Percentiles rank a stretch among this genome's conserved stretches.
Conservation (phyloP, 2,329 filamentous ascomycete genomes). For the Clonostachys sp. region DNA sequence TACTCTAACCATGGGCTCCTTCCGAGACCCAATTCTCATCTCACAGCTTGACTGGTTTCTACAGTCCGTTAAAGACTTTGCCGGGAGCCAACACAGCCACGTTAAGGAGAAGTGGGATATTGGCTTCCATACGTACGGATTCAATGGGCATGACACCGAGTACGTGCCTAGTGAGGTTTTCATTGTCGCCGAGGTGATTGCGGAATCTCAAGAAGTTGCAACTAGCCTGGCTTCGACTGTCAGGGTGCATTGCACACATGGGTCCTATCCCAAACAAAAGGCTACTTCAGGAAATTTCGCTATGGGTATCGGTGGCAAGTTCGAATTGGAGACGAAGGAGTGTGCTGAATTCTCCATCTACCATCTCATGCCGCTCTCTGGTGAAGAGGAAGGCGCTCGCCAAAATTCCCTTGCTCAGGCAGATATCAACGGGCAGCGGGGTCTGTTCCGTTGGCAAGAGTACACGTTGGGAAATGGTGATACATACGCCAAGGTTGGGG, state of each 20-base stretch:
- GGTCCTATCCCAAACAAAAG: slow-evolving; percentile 41
- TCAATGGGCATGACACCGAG: too few relatives aligned
- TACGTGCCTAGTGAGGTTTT: slow-evolving; percentile 25
- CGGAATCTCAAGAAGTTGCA: slow-evolving; percentile 36
- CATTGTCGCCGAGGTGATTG: slow-evolving; percentile 40
- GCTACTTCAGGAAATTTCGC: slow-evolving; percentile 48
- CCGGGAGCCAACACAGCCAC: slow-evolving; percentile 3
- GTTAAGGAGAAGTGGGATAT: slow-evolving; percentile 5
- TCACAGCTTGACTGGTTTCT: slow-evolving; percentile 25
- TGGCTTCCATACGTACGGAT: slow-evolving; percentile 33
- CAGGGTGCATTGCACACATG: slow-evolving; percentile 25
- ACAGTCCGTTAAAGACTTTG: slow-evolving; percentile 8
- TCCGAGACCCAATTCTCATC: slow-evolving; percentile 19
- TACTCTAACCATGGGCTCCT: slow-evolving; percentile 32
- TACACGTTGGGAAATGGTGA: slow-evolving; percentile 14
- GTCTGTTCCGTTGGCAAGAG: neutral
- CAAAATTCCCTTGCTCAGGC: too few relatives aligned
- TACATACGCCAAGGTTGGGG: neutral
- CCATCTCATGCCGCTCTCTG: slow-evolving; percentile 38
- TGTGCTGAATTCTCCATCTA: slow-evolving; percentile 41
- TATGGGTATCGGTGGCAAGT: slow-evolving; percentile 17
- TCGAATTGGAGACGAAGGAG: slow-evolving; percentile 22
- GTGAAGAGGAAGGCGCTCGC: slow-evolving; percentile 9
- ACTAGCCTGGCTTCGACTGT: slow-evolving; percentile 22
- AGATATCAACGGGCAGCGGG: too few relatives aligned